phyloP scores from a whole-genome alignment of 139 green algal genomes.

The Tetradesmus lagerheimii region DNA sequence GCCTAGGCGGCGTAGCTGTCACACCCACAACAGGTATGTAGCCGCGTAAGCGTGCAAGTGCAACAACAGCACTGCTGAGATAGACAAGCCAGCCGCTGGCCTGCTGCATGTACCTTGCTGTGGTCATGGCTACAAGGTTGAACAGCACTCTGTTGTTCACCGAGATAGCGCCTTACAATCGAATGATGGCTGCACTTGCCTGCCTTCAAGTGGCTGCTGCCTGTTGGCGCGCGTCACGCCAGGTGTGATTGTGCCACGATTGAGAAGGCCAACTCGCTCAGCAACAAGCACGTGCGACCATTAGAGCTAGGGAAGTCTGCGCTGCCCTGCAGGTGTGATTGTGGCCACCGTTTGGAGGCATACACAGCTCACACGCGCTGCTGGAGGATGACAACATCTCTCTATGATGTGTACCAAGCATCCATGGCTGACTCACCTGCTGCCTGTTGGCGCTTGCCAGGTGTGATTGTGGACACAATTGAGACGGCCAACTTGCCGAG shows the following conservation, averaged over 20 bases:
- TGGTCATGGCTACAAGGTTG: no score
- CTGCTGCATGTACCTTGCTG: no score
- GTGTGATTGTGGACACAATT: slow-evolving; percentile 87
- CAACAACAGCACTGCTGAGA: no score
- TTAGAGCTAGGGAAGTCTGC: no score
- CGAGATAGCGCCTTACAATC: no score
- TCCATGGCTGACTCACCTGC: not conserved
- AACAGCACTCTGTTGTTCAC: no score
- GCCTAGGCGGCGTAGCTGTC: slow-evolving; percentile 33
- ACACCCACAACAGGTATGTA: slow-evolving; percentile 32
- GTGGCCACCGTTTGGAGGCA: slow-evolving; percentile 92
- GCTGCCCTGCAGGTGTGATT: slow-evolving; percentile 59
- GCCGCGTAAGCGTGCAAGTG: no score
- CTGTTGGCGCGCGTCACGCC: not conserved
- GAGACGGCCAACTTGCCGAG: slow-evolving; percentile 80
- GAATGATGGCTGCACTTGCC: no score
- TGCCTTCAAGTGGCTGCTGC: not conserved
- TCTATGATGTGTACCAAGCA: no score
- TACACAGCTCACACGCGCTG: no score
- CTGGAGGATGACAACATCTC: slow-evolving; percentile 79
- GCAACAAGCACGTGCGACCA: no score
- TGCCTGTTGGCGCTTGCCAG: not conserved
- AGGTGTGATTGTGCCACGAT: slow-evolving; percentile 84
- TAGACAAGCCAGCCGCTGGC: no score
- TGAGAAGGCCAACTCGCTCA: slow-evolving; percentile 88